Percentiles rank a stretch among this genome's conserved stretches.
These are phyloP conservation scores for Exophiala sp. DNA, from an alignment of 2,329 filamentous ascomycete genomes.

Conservation along the genomic window DNA sequence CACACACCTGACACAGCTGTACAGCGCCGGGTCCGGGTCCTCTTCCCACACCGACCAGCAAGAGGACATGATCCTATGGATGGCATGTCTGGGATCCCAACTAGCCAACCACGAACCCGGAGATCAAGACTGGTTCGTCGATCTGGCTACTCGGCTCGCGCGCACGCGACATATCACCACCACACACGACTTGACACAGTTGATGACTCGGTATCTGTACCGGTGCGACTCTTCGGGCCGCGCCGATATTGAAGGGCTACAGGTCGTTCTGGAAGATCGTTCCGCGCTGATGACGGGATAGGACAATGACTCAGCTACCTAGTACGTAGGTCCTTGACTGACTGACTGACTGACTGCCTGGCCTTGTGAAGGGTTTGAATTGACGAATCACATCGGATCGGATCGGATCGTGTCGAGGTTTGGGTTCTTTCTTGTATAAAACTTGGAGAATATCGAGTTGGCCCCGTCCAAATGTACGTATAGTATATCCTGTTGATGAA, in stretches of 20 bases:
- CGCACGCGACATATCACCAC: neutral
- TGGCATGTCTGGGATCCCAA: conserved; percentile 13
- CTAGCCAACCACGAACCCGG: neutral
- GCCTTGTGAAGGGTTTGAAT: too few relatives aligned
- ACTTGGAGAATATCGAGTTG: too few relatives aligned
- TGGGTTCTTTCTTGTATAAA: too few relatives aligned
- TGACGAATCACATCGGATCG: too few relatives aligned
- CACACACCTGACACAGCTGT: neutral
- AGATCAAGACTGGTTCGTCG: conserved; percentile 13
- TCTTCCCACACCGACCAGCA: conserved; percentile 7
- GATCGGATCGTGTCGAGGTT: too few relatives aligned
- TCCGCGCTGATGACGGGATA: too few relatives aligned
- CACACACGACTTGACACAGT: conserved; percentile 5
- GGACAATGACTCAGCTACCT: too few relatives aligned
- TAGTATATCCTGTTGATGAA: too few relatives aligned
- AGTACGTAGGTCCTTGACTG: too few relatives aligned
- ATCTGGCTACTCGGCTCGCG: conserved; percentile 5
- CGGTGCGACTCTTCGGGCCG: conserved; percentile 10
- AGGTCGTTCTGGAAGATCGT: conserved; percentile 3
- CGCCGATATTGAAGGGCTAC: conserved; percentile 7
- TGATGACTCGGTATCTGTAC: conserved; percentile 17
- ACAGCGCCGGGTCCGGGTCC: too few relatives aligned
- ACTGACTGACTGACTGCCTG: too few relatives aligned
- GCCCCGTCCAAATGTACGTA: too few relatives aligned
- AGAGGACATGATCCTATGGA: conserved; percentile 17